Conservation (phyloP, 495 filamentous ascomycete genomes). For the Patellaria atrata region DNA sequence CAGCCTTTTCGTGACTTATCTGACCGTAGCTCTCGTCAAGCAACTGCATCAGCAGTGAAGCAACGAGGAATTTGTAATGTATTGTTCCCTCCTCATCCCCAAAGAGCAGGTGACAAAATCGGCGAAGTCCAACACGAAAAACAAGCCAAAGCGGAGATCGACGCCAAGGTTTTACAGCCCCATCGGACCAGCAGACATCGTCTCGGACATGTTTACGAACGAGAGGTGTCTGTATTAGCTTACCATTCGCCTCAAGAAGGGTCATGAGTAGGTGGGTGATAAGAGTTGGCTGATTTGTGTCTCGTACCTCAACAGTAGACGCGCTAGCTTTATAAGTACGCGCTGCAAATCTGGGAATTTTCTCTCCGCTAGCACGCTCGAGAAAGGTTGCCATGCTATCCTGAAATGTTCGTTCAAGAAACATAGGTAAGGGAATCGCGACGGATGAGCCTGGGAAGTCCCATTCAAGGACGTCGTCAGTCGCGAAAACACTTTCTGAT, state of each 20-base stretch:
- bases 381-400: conserved; percentile 37
- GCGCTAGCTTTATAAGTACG: conserved; percentile 35
- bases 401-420: conserved; percentile 34
- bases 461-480: conserved; percentile 32
- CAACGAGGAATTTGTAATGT: conserved; percentile 45
- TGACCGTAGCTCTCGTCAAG: conserved; percentile 26
- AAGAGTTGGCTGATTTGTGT: conserved; percentile 38
- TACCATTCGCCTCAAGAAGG: conserved; percentile 39
- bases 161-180: conserved; percentile 39
- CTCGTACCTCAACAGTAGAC: conserved; percentile 35
- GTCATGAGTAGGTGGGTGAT: conserved; percentile 43
- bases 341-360: conserved; percentile 37
- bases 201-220: conserved; percentile 45
- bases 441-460: conserved; percentile 34
- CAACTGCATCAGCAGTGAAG: conserved; percentile 30
- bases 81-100: conserved; percentile 35
- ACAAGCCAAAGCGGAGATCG: conserved; percentile 43
- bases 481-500: conserved; percentile 33
- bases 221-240: conserved; percentile 17
- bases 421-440: conserved; percentile 24
- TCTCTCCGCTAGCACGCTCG: conserved; percentile 42
- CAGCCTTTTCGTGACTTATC: conserved; percentile 21
- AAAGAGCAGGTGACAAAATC: conserved; percentile 31
- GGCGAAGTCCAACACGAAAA: conserved; percentile 38
- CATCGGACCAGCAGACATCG: conserved; percentile 31